These are phyloP conservation scores for Amanita molliuscula DNA, from an alignment of 768 basidiomycete species.

Conservation along the genomic window DNA sequence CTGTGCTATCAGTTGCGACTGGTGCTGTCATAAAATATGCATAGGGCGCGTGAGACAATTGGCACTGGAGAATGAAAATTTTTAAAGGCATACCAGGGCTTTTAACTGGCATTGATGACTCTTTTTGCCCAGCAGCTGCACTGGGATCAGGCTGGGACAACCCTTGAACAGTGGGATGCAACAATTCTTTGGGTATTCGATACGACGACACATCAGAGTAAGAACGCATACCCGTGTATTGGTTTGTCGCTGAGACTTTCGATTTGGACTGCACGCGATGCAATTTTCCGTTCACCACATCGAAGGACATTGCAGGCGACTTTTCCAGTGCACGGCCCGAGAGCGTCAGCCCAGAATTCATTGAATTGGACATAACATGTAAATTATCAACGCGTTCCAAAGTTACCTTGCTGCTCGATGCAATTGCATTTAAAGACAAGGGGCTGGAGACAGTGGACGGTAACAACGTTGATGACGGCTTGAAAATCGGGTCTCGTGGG, in stretches of 20 bases:
- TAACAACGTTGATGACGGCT: not conserved
- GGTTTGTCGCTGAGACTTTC: conserved; percentile 10
- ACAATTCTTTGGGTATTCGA: not conserved
- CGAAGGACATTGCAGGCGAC: not conserved
- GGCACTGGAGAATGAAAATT: not conserved
- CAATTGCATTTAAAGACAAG: conserved; percentile 18
- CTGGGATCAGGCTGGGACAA: not conserved
- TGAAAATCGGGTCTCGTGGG: not conserved
- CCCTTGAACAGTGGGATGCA: not conserved
- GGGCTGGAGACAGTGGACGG: not conserved
- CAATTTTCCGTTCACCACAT: not conserved
- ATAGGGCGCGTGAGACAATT: not conserved
- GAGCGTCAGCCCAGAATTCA: not conserved
- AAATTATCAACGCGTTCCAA: conserved; percentile 8
- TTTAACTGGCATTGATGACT: not conserved
- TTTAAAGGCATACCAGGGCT: not conserved
- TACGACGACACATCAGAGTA: not conserved
- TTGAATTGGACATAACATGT: conserved; percentile 3
- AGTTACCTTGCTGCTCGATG: conserved; percentile 27
- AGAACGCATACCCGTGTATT: not conserved
- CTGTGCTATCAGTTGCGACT: not conserved
- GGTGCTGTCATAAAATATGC: not conserved
- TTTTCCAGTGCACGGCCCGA: not conserved
- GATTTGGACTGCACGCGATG: conserved; percentile 10
- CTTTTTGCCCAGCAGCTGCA: not conserved